Evolutionary conservation across 192 early-diverging fungal genomes (phyloP).

Genomic region (Backusella macrospora): DNA sequence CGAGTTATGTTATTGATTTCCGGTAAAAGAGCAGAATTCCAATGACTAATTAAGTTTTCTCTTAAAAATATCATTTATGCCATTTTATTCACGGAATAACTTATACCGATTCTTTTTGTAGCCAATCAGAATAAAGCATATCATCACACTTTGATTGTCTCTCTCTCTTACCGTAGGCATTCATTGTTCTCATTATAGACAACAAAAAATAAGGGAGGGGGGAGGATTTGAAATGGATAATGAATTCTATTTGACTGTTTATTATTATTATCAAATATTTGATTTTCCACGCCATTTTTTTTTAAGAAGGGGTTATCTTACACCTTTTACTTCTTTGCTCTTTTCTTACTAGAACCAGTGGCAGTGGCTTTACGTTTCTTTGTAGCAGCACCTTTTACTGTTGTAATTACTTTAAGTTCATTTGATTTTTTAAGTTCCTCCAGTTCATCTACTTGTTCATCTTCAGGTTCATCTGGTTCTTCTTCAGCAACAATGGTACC

Average conservation of each 20-base stretch:
- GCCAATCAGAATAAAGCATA: not conserved
- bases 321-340: not conserved
- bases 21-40: too few species aligned
- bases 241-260: too few species aligned
- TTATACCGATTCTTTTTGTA: not conserved
- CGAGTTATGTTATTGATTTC: too few species aligned
- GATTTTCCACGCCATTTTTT: not conserved
- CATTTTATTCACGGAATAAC: not conserved
- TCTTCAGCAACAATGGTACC: constrained; percentile 65
- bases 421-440: constrained; percentile 6
- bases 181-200: too few species aligned
- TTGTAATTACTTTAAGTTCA: not conserved
- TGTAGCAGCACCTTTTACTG: not conserved
- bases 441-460: constrained; percentile 36
- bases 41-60: too few species aligned
- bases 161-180: too few species aligned
- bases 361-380: not conserved
- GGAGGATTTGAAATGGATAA: too few species aligned
- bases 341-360: not conserved
- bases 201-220: too few species aligned
- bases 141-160: not conserved
- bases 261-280: not conserved
- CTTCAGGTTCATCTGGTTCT: constrained; percentile 45
- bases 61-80: too few species aligned
- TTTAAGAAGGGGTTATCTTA: not conserved